Base-by-base conservation (phyloP, 495 filamentous ascomycete species). In the Penicillium riverlandense region DNA sequence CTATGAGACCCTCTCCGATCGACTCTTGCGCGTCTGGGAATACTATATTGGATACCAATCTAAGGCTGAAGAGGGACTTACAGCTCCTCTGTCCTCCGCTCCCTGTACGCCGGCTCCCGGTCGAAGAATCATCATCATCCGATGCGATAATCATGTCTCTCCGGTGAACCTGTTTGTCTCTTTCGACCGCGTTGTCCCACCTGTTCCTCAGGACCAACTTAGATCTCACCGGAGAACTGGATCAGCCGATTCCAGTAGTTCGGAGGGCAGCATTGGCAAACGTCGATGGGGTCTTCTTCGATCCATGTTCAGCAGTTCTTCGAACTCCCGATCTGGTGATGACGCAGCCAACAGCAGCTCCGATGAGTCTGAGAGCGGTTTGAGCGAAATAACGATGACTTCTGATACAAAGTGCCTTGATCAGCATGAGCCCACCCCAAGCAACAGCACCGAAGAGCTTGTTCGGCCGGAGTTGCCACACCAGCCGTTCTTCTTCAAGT, bases 91-190 rank as follows among this genome's bases (percentile, higher is more conserved):
- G 10, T 90, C 89, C 6, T 90, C 88, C 22, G 82, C 82, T 8
- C 86, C 92, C 29, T 90, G 84, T 38, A 83, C 83, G 49, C 92
- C 92, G 4, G 90, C 90, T 2, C 92, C 94, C n/a, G 84, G 86
- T 34, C 86, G 92, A 38, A 76, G 89, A 42, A 85, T 98, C 42
- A 76, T 96, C 42, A 97, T 98, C 54, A 87, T 96, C 41, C 81
- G 90, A 43, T 92, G 86, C 50, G 92, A 98, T 57, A 67, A 82
- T 40, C 78, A 79, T 41, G 58, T 76, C 28, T 77, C 82, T 29
- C 74, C 75, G 12, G 63, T 70, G 6, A 72, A 61, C 48, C 61
- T 79, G 14, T 85, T 85, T 39, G 71, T 84, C 12, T 80, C 82
- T 0, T 85, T 85, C 50, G 82, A 86, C 50, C 74, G 78, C 13